Percentiles rank a stretch among this genome's conserved stretches.
phyloP scores from a whole-genome alignment of 257 asterid species.

The Solanum pinnatisectum region DNA sequence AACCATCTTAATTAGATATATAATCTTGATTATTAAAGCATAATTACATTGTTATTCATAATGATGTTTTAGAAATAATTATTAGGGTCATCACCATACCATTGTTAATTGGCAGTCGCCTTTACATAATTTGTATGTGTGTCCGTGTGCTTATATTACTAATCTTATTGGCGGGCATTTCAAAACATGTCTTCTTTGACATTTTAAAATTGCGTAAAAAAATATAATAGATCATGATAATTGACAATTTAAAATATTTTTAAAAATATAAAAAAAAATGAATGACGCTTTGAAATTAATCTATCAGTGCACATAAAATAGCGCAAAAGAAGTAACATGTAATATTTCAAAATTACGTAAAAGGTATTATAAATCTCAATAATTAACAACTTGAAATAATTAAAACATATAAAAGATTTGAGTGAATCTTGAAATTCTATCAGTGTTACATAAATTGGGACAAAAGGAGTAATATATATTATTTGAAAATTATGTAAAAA shows the following conservation, averaged over 20 bases:
- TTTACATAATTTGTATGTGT: not conserved
- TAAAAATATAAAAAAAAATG: too few species aligned
- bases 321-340: not conserved
- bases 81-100: not conserved
- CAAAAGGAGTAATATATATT: not conserved
- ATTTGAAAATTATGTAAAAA: too few species aligned
- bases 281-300: not conserved
- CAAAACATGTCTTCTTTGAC: not conserved
- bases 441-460: not conserved
- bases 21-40: not conserved
- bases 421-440: not conserved
- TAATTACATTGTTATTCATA: not conserved
- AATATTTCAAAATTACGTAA: too few species aligned
- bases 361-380: too few species aligned
- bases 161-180: not conserved
- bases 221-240: too few species aligned
- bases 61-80: not conserved
- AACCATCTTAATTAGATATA: not conserved
- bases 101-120: not conserved
- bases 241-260: too few species aligned
- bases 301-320: not conserved
- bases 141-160: not conserved
- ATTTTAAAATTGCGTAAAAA: too few species aligned
- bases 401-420: not conserved
- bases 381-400: not conserved